A percentile compares a stretch with the other conserved stretches of the same genome.
Evolutionary conservation across 108 stramenopile species (phyloP).

Genomic region (Skeletonema menzelii): DNA sequence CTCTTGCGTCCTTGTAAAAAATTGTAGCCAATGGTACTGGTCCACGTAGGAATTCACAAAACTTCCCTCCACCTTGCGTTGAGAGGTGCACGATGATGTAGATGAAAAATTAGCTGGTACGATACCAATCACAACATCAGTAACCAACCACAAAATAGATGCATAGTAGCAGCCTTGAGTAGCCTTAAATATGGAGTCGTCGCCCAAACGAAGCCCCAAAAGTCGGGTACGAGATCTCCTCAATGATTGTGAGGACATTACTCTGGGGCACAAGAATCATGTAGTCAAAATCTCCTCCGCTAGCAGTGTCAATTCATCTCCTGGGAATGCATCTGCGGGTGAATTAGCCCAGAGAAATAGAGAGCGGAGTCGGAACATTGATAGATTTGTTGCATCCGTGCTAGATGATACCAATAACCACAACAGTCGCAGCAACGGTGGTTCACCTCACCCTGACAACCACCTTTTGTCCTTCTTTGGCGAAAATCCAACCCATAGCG

Average conservation of each 20-base stretch:
- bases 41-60: too few species aligned
- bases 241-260: conserved; percentile 20
- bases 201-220: conserved; percentile 14
- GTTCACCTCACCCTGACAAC: conserved; percentile 17
- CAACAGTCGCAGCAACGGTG: neutral
- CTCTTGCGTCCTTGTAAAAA: too few species aligned
- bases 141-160: neutral
- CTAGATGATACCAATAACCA: conserved; percentile 20
- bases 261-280: conserved; percentile 1
- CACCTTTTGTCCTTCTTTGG: conserved; percentile 10
- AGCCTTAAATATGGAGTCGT: neutral
- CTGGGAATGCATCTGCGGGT: neutral
- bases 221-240: conserved; percentile 17
- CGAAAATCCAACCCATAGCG: neutral
- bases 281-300: conserved; percentile 4
- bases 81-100: too few species aligned
- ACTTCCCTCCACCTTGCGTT: too few species aligned
- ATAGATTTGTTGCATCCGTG: conserved; percentile 38
- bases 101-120: too few species aligned
- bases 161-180: neutral
- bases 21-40: too few species aligned
- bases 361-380: conserved; percentile 33
- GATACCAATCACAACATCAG: neutral
- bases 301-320: conserved; percentile 19
- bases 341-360: neutral